phyloP scores from a whole-genome alignment of 148 eudicot genomes.

The Bassia scoparia region DNA sequence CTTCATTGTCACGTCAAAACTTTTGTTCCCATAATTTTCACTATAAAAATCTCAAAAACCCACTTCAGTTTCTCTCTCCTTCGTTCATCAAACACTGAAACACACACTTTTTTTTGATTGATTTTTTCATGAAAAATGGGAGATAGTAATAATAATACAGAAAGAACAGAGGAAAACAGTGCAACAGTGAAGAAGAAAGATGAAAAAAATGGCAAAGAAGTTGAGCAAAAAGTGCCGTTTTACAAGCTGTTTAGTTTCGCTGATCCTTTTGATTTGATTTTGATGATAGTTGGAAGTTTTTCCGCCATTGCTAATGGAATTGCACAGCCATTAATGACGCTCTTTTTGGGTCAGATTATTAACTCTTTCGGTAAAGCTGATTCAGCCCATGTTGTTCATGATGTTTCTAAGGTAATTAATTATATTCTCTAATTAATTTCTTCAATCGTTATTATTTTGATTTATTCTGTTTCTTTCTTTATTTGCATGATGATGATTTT shows the following conservation, averaged over 20 bases:
- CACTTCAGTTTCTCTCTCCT: not conserved
- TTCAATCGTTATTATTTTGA: too few relatives aligned
- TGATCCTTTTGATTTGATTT: conserved; percentile 40
- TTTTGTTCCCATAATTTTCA: not conserved
- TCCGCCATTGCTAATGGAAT: conserved; percentile 51
- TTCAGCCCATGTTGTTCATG: conserved; percentile 38
- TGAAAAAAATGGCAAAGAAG: not conserved
- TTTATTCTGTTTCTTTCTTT: not conserved
- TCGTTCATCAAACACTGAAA: too few relatives aligned
- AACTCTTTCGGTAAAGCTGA: conserved; percentile 52
- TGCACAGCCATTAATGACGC: conserved; percentile 67
- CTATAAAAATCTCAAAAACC: not conserved
- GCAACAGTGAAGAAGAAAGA: not conserved
- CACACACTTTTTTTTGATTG: not conserved
- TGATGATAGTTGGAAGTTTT: conserved; percentile 60
- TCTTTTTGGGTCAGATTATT: conserved; percentile 54
- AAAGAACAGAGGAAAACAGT: not conserved
- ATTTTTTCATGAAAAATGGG: conserved; percentile 11
- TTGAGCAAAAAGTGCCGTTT: conserved; percentile 44
- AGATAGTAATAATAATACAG: not conserved
- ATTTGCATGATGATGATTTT: not conserved
- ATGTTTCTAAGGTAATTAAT: conserved; percentile 58
- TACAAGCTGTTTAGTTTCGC: conserved; percentile 50
- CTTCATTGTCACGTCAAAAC: not conserved
- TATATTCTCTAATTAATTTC: not conserved